Base-by-base conservation (phyloP, 164 flowering plant species). In the Vitis labrusca region DNA sequence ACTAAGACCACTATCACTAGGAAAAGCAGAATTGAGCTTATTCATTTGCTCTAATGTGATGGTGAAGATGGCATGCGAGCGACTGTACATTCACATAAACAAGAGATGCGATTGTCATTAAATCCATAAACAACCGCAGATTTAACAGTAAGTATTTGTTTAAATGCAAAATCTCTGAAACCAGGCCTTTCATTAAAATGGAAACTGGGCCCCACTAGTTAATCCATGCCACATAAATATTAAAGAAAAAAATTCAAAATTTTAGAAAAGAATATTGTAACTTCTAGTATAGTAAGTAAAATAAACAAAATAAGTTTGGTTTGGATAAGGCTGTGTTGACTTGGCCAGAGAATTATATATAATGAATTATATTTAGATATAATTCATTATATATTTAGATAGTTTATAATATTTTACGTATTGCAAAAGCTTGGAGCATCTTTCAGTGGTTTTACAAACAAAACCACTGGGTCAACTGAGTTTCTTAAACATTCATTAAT, bases 11-110 rank as follows among this genome's bases (percentile, higher is more conserved):
- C 77, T 73, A 61, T 84, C 84, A 29, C 68, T 85, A 67, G 85
- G 66, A 65, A 58, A 48, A 66, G 66, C 65, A 50, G 87, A 69
- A 75, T 71, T 82, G 58, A 81, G 64, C 78, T 84, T 89, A 2
- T 84, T 91, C 89, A 89, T 96, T 78, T 96, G 98, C 85, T 93
- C 97, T 74, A 96, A 71, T 68, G 98, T 89, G 77, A 96, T 93
- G 73, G 99, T 96, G 92, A 96, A 96, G 78, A 96, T 96, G 71
- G 98, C 99, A 89, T 93, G 97, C 12, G 98, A 96, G 56, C 98
- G 98, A 79, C 98, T 93, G 72, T 50, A 77, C 52, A 23, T 23
- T 23, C 27, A 70, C 64, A 83, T 7, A 73, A 71, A 54, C 59
- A 77, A 30, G 37, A 66, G 63, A 50, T 13, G 9, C 9, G 63